phyloP scores from a whole-genome alignment of 2,329 filamentous ascomycete species.

The Helminthosporium solani region DNA sequence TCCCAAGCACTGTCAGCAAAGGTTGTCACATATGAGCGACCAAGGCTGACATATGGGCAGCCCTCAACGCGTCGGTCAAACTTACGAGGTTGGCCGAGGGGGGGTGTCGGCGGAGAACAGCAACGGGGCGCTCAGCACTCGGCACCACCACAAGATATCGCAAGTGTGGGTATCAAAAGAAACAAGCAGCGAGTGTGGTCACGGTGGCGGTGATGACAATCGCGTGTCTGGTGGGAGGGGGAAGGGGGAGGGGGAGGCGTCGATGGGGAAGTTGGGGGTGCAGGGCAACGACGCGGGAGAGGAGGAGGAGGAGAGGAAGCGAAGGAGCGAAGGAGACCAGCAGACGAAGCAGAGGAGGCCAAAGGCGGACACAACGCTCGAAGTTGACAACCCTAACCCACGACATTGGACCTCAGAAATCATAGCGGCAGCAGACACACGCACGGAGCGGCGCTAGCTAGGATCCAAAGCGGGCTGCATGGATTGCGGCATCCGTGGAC shows the following conservation, averaged over 20 bases:
- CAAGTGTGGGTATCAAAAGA: background rate
- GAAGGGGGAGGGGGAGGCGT: constrained; percentile 12
- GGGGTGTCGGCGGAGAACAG: constrained; percentile 16
- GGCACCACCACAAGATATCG: constrained; percentile 9
- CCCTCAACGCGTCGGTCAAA: background rate
- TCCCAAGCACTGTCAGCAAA: background rate
- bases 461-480: background rate
- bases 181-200: background rate
- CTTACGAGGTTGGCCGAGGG: constrained; percentile 8
- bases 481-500: too few relatives aligned
- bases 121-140: constrained; percentile 26
- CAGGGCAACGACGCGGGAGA: constrained; percentile 21
- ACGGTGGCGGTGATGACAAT: background rate
- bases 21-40: background rate
- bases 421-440: background rate
- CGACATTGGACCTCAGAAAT: background rate
- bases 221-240: background rate
- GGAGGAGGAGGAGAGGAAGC: too few relatives aligned
- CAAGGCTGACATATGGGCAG: background rate
- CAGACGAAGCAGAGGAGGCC: constrained; percentile 16
- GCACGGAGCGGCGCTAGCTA: background rate
- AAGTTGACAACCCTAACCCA: constrained; percentile 20
- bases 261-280: constrained; percentile 13
- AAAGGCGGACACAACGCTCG: constrained; percentile 25
- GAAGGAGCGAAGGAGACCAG: constrained; percentile 26